A percentile compares a stretch with the other conserved stretches of the same genome.
These are phyloP conservation scores for Kodamaea suecica DNA, from an alignment of 1,139 yeast species.

Conservation along the genomic window DNA sequence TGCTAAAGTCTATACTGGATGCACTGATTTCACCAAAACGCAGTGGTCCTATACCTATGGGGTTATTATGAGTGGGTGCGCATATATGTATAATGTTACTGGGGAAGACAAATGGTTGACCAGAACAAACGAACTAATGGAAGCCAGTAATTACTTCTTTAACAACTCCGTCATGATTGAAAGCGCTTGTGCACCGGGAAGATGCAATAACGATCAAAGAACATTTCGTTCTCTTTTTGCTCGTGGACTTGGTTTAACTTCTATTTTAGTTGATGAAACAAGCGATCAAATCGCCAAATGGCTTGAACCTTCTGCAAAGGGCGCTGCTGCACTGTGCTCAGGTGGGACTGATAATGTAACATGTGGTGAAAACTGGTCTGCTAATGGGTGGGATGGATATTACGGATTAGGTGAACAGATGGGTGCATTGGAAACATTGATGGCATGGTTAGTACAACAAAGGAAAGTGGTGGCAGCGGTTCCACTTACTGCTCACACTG, in stretches of 20 bases:
- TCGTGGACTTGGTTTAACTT: conserved; percentile 72
- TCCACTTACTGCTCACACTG: conserved; percentile 55
- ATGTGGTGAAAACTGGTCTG: conserved; percentile 82
- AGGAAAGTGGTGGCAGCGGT: conserved; percentile 32
- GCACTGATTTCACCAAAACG: conserved; percentile 53
- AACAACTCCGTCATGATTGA: conserved; percentile 63
- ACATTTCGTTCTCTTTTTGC: conserved; percentile 82
- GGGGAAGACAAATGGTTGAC: conserved; percentile 64
- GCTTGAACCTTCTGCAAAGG: conserved; percentile 63
- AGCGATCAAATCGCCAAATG: conserved; percentile 44
- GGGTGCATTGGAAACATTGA: conserved; percentile 77
- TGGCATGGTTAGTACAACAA: conserved; percentile 49
- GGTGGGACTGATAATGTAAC: conserved; percentile 91
- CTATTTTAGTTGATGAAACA: conserved; percentile 66
- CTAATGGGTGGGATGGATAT: conserved; percentile 66
- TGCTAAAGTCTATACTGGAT: conserved; percentile 59
- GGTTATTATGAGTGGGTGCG: conserved; percentile 73
- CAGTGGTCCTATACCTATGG: conserved; percentile 94
- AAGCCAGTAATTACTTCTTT: conserved; percentile 60
- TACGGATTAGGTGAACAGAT: conserved; percentile 96
- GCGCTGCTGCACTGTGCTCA: conserved; percentile 77
- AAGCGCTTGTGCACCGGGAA: conserved; percentile 58
- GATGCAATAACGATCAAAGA: conserved; percentile 86
- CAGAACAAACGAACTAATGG: conserved; percentile 52
- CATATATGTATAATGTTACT: conserved; percentile 76